A percentile compares a stretch with the other conserved stretches of the same genome.
These are phyloP conservation scores for Fusarium subglutinans DNA, from an alignment of 2,329 filamentous ascomycete species.

Conservation along the genomic window DNA sequence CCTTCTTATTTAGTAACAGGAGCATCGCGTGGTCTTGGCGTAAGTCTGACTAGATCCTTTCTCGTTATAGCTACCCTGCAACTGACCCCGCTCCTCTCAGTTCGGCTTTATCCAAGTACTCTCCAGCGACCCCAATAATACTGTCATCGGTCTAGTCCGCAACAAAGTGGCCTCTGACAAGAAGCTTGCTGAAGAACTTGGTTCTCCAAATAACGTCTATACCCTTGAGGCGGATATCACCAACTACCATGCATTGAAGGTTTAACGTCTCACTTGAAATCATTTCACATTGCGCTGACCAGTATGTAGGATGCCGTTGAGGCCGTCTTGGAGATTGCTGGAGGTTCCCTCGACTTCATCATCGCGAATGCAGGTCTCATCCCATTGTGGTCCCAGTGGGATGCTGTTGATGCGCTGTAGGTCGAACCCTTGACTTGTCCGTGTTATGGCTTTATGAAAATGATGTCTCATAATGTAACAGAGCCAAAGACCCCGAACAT, in stretches of 20 bases:
- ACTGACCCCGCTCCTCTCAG: not conserved
- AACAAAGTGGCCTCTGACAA: not conserved
- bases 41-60: not conserved
- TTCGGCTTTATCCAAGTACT: not conserved
- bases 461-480: not conserved
- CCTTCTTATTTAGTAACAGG: not conserved
- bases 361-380: not conserved
- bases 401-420: not conserved
- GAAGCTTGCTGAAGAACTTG: not conserved
- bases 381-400: not conserved
- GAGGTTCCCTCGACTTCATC: not conserved
- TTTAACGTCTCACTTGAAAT: not conserved
- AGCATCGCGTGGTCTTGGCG: not conserved
- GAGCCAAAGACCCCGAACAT: not conserved
- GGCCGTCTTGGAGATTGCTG: not conserved
- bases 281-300: rapidly evolving
- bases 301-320: not conserved
- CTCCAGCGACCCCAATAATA: not conserved
- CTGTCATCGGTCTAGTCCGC: not conserved
- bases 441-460: too few species aligned
- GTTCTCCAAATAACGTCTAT: not conserved
- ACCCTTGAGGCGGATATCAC: not conserved
- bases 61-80: rapidly evolving
- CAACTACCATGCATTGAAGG: not conserved
- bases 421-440: not conserved